Percentiles rank a stretch among this genome's conserved stretches.
These are phyloP conservation scores for Aphanomyces euteiches DNA, from an alignment of 352 stramenopile genomes.

Conservation along the genomic window DNA sequence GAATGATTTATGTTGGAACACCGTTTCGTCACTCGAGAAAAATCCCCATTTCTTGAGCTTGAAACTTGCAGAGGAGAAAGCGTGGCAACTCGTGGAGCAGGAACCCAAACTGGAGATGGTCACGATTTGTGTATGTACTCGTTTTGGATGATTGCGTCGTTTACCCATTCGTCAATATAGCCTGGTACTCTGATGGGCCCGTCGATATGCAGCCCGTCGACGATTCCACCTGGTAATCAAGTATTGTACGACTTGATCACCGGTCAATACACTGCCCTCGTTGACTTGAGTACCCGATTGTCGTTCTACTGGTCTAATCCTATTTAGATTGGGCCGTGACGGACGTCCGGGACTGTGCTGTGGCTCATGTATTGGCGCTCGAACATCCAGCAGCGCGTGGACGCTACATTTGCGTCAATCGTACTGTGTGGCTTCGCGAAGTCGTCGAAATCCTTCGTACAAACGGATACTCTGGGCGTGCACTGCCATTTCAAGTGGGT, in stretches of 20 bases:
- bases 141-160: neutral
- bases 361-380: slow-evolving; percentile 26
- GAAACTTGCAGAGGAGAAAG: slow-evolving; percentile 30
- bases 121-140: slow-evolving; percentile 70
- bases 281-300: slow-evolving; percentile 29
- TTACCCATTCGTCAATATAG: slow-evolving; percentile 6
- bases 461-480: slow-evolving; percentile 30
- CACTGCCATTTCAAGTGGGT: slow-evolving; percentile 29
- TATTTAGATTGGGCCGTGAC: slow-evolving; percentile 31
- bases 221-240: slow-evolving; percentile 31
- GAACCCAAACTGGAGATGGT: slow-evolving; percentile 65
- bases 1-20: slow-evolving; percentile 31
- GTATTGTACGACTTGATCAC: slow-evolving; percentile 31
- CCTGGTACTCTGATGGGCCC: slow-evolving; percentile 30
- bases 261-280: slow-evolving; percentile 23
- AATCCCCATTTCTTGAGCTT: slow-evolving; percentile 30
- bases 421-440: slow-evolving; percentile 27
- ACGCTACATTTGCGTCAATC: slow-evolving; percentile 29
- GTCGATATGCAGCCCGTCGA: neutral
- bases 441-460: slow-evolving; percentile 28
- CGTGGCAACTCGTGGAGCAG: slow-evolving; percentile 31
- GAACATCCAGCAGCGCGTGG: slow-evolving; percentile 25
- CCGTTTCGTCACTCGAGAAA: slow-evolving; percentile 26
- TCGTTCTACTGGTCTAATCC: neutral
- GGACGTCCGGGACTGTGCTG: slow-evolving; percentile 31